Evolutionary conservation across 768 basidiomycete genomes (phyloP), one percentile per base, ranked within the genome.

Genomic region (Clavaria fumosa): DNA sequence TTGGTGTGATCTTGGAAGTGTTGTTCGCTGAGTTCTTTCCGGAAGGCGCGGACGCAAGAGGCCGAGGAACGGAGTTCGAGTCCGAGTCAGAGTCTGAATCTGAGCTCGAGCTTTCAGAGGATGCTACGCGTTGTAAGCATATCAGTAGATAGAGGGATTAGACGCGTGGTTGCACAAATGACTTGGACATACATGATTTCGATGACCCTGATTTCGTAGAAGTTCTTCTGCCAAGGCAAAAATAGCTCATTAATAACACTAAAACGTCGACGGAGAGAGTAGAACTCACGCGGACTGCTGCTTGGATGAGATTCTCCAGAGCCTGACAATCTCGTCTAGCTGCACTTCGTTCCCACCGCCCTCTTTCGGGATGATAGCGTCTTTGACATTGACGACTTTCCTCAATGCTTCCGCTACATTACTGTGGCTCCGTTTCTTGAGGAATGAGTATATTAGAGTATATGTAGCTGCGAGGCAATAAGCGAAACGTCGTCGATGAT

Each of bases 381-480:
- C 71, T 18, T 84, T 58, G 9, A 73, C 56, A 27, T 79, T 69
- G 11, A 70, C 50, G 18, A 79, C 80, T 45, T 77, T 81, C 59
- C 72, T 82, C 35, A 88, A 60, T 1, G 78, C 75, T 40, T 68
- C 61, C 6, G 85, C 85, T 5, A 73, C 79, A 48, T 83, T 83
- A 21, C 53, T 51, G 53, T 86, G 78, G 0, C 69, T 65, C 33
- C 67, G 72, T 49, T 73, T 69, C 41, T 55, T 61, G 24, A 90
- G 63, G 57, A 89, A 90, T 6, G 71, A 60, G 50, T 85, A 69
- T 41, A 90, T 74, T 35, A 85, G 58, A 46, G 72, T 67, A 62
- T 86, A 90, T 3, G 80, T 77, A 17, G 65, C 85, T 86, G 50
- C 15, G 26, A 35, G 37, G 46, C 26, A 38, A 37, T 38, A 14